Evolutionary conservation across 257 asterid genomes (phyloP).

Genomic region (Solanum bulbocastanum): DNA sequence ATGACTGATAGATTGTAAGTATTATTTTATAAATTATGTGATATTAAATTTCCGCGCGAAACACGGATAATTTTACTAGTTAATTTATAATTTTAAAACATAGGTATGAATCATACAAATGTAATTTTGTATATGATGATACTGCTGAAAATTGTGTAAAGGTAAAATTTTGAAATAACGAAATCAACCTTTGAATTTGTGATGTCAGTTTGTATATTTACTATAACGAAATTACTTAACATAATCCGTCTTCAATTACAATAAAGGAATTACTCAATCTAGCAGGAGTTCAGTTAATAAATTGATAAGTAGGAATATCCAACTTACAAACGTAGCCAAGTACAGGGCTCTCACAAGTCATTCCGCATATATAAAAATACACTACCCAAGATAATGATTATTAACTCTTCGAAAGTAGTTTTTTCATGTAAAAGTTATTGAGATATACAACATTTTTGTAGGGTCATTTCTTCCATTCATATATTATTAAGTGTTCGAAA

Average conservation of each 20-base stretch:
- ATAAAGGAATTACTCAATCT: too few species aligned
- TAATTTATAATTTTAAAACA: too few species aligned
- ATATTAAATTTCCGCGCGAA: too few species aligned
- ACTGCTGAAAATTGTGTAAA: neutral
- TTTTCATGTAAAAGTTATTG: neutral
- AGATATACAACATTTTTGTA: neutral
- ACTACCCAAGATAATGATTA: neutral
- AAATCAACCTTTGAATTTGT: neutral
- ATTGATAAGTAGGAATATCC: neutral
- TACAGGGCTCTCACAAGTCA: too few species aligned
- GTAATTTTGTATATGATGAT: neutral
- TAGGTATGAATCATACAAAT: neutral
- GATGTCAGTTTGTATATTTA: too few species aligned
- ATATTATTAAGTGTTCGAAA: rapidly evolving
- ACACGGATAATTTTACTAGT: too few species aligned
- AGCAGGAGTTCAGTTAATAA: too few species aligned
- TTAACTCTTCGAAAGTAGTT: too few species aligned
- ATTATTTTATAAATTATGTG: too few species aligned
- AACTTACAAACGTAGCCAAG: neutral
- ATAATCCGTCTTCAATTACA: too few species aligned
- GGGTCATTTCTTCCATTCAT: neutral
- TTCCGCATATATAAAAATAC: neutral
- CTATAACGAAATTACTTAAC: too few species aligned
- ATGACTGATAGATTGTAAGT: too few species aligned
- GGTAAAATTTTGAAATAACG: neutral